phyloP scores from a whole-genome alignment of 2,329 filamentous ascomycete genomes.

The Hirsutella thompsonii region DNA sequence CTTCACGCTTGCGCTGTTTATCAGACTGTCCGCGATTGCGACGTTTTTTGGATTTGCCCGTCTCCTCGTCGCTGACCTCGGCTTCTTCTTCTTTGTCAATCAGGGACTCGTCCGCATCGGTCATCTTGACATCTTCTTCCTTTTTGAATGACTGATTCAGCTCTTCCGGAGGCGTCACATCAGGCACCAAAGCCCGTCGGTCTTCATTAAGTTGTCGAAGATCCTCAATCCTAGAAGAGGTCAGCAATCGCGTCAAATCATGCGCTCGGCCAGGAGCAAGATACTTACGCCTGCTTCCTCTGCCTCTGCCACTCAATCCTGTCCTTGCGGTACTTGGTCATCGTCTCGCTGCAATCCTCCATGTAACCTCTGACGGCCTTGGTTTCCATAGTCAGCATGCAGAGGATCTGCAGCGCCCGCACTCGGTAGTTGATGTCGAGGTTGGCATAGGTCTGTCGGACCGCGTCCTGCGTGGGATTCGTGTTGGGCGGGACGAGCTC shows the following conservation, averaged over 20 bases:
- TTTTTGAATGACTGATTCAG: conserved; percentile 32
- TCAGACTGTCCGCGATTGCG: conserved; percentile 47
- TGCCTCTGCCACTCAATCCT: conserved; percentile 87
- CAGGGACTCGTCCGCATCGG: conserved; percentile 48
- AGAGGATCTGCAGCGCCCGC: conserved; percentile 70
- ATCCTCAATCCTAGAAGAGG: conserved; percentile 48
- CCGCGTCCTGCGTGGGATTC: conserved; percentile 64
- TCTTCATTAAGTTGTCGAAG: conserved; percentile 59
- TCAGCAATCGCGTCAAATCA: conserved; percentile 3
- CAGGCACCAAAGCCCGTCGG: conserved; percentile 57
- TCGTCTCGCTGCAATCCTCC: conserved; percentile 82
- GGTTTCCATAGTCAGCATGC: conserved; percentile 75
- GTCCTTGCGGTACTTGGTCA: conserved; percentile 90
- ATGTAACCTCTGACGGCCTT: conserved; percentile 79
- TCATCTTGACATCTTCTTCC: conserved; percentile 48
- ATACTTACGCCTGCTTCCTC: conserved; percentile 50
- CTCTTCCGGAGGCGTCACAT: conserved; percentile 56
- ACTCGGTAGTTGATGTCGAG: conserved; percentile 78
- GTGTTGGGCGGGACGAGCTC: conserved; percentile 68
- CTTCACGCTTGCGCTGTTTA: conserved; percentile 65
- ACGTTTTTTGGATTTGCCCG: conserved; percentile 39
- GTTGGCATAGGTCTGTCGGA: conserved; percentile 55
- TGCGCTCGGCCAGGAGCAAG: not conserved
- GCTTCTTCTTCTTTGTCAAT: conserved; percentile 45
- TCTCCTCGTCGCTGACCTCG: conserved; percentile 61